Evolutionary conservation across 176 grass and related monocot species (phyloP), one percentile per base, ranked within the genome.

Genomic region (Hordeum vulgare): DNA sequence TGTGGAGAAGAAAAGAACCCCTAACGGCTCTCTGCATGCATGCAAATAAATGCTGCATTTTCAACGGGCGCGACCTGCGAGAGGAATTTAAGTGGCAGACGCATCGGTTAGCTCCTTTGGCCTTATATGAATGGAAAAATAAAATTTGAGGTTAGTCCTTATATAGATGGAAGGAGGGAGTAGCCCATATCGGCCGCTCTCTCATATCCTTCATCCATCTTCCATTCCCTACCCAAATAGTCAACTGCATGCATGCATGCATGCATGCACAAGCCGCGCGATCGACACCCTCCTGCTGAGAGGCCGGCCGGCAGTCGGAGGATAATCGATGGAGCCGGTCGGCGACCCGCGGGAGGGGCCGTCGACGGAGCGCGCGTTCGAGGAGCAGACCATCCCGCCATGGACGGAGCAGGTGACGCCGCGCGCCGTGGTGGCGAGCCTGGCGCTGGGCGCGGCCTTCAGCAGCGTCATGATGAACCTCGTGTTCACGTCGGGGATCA

Each of bases 401-500:
- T 89, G 88, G 93, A 75, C 71, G 53, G 70, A 92, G 71, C 90
- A 92, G 80, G 81, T 95, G 75, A 95, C 93, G 37, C 75, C 36
- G 14, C 90, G 90, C 35, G 83, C 93, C 13, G 20, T 95, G 75
- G 90, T 76, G 41, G 90, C 85, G 63, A 95, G 93, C 88, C 21
- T 90, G 20, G 53, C 72, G 9, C 86, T 95, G 31, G 88, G 90
- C 40, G 73, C 28, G 70, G 80, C 71, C 56, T 73, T 95, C 70
- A 95, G 90, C 86, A 41, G 86, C 86, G 64, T 92, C 20, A 77
- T 90, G 69, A 95, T 95, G 93, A 92, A 95, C 88, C 88, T 92
- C 7, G 91, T 90, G 74, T 89, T 95, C 88, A 90, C 90, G 64
- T 88, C 90, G 5, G 93, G 93, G 23, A 86, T 90, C 80, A 84